Base-by-base conservation (phyloP, 345 rosid genomes). In the Firmiana major region DNA sequence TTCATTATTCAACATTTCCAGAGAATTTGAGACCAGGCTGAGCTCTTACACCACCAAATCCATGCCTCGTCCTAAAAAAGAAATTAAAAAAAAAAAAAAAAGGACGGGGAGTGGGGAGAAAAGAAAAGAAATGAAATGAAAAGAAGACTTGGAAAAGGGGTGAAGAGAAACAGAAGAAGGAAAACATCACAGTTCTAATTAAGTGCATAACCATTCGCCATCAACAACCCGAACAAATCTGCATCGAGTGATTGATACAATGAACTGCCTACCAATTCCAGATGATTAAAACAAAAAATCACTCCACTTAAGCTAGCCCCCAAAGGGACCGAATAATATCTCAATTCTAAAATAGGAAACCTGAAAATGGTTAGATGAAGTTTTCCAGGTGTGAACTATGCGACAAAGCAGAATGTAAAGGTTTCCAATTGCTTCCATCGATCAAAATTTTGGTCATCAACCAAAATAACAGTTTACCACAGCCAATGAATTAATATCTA, bases 21-120 rank as follows among this genome's bases (percentile, higher is more conserved):
- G 10, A 28, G 26, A 9, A 49, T 65, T 40, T 9, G 62, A 53
- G 22, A 45, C n/a, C 74, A 58, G 7, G 58, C 21, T 63, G 73
- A 34, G 76, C 77, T 67, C 60, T 22, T 67, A 55, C 19, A 46
- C 64, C 79, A 60, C 66, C 75, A 75, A 19, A 48, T 74, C 53
- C 78, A 34, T 58, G 48, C 36, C 81, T 42, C 46, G 26, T 48
- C 75, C 77, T 77, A 77, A 4, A 66, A 68, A 58, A 34, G 34
- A 9, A 38, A 22, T 22, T 22, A 34, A 9, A 38, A 22, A 34
- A 11, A 40, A 0, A 24, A 34, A 10, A 13, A 40, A 54, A 26
- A 3, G 51, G 36, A 34, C 11, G 26, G 42, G 70, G 48, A 31
- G 34, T 2, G 34, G 34, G 34, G 34, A 31, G 46, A 10, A 38